These are phyloP conservation scores for Gossypium herbaceum DNA, from an alignment of 345 rosid species.

Conservation along the genomic window DNA sequence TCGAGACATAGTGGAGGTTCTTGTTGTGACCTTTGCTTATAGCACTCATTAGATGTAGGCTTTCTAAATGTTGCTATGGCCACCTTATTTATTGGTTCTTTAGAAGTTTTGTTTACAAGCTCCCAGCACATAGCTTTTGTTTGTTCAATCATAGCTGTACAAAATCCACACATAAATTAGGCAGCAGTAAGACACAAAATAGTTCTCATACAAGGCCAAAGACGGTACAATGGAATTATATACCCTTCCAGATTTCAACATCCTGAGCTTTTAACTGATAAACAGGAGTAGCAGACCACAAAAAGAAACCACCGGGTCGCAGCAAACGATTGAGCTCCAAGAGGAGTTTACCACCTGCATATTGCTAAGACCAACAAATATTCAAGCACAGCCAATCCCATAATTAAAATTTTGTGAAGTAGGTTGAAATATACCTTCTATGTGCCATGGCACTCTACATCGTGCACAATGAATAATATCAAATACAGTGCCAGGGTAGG, in stretches of 20 bases:
- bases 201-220: conserved; percentile 7
- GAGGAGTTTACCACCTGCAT: conserved; percentile 88
- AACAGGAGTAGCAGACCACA: conserved; percentile 97
- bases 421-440: conserved; percentile 59
- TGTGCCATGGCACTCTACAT: conserved; percentile 99
- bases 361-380: conserved; percentile 3
- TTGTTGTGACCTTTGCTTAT: conserved; percentile 56
- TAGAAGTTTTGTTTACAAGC: conserved; percentile 52
- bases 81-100: conserved; percentile 65
- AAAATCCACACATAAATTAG: conserved; percentile 19
- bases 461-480: conserved; percentile 97
- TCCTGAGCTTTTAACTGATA: conserved; percentile 74
- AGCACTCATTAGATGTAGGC: conserved; percentile 81
- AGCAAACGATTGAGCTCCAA: conserved; percentile 83
- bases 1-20: conserved; percentile 71
- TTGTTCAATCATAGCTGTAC: conserved; percentile 77
- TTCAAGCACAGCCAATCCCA: not conserved
- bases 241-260: conserved; percentile 89
- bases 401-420: not conserved
- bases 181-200: conserved; percentile 24
- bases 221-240: conserved; percentile 9
- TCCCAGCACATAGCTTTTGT: conserved; percentile 91
- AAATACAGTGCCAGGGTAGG: conserved; percentile 85
- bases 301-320: conserved; percentile 92
- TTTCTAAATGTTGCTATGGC: conserved; percentile 79